A percentile compares a stretch with the other conserved stretches of the same genome.
Evolutionary conservation across 345 rosid species (phyloP).

Genomic region (thale cress (Arabidopsis thaliana)): TAIR10.1 NC_003070.9:28152501-28153000

Average conservation of each 20-base stretch:
- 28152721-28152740: neutral
- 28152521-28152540: slow-evolving; percentile 42
- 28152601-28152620: slow-evolving; percentile 97
- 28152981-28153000: slow-evolving; percentile 88
- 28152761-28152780: slow-evolving; percentile 7
- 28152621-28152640: slow-evolving; percentile 83
- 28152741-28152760: slow-evolving; percentile 1
- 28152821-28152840: slow-evolving; percentile 98
- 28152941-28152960: neutral
- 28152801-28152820: slow-evolving; percentile 88
- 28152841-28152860: slow-evolving; percentile 69
- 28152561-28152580: slow-evolving; percentile 82
- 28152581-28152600: slow-evolving; percentile 93
- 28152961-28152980: slow-evolving; percentile 67
- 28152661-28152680: slow-evolving; percentile 75
- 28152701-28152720: neutral
- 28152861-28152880: slow-evolving; percentile 23
- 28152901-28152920: neutral
- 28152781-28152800: slow-evolving; percentile 69
- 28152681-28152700: slow-evolving; percentile 50
- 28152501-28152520: slow-evolving; percentile 48
- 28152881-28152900: neutral
- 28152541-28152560: slow-evolving; percentile 14
- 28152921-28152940: neutral
- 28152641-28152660: slow-evolving; percentile 78